phyloP scores from a whole-genome alignment of 805 yeast species.

The Jamesozyma spencerorum region DNA sequence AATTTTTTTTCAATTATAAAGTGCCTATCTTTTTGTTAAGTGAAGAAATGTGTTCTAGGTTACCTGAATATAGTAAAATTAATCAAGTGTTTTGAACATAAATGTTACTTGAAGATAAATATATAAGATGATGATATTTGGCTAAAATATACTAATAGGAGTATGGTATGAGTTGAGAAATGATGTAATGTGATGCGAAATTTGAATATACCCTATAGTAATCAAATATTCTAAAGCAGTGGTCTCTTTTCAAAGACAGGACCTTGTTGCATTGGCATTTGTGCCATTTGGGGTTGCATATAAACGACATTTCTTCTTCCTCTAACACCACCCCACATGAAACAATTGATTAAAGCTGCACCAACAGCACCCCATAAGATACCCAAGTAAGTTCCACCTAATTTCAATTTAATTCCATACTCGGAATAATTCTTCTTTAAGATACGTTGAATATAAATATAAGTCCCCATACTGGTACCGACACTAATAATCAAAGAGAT shows the following conservation, averaged over 20 bases:
- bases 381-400: conserved; percentile 47
- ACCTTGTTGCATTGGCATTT: conserved; percentile 1
- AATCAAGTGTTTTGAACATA: too few relatives aligned
- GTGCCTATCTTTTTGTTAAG: too few relatives aligned
- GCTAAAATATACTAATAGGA: too few relatives aligned
- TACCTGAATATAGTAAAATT: too few relatives aligned
- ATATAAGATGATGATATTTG: too few relatives aligned
- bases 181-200: too few relatives aligned
- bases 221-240: conserved; percentile 1
- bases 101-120: too few relatives aligned
- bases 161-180: too few relatives aligned
- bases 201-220: too few relatives aligned
- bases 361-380: conserved; percentile 56
- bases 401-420: conserved; percentile 47
- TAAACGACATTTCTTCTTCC: conserved; percentile 8
- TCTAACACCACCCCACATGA: conserved; percentile 32
- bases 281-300: neutral
- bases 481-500: conserved; percentile 35
- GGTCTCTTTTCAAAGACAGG: conserved; percentile 18
- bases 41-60: too few relatives aligned
- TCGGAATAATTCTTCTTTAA: conserved; percentile 40
- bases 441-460: conserved; percentile 37
- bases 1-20: too few relatives aligned
- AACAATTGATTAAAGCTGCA: conserved; percentile 35
- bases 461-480: conserved; percentile 58